phyloP scores from a whole-genome alignment of 768 basidiomycete genomes.

The Hygrocybe coccinea region DNA sequence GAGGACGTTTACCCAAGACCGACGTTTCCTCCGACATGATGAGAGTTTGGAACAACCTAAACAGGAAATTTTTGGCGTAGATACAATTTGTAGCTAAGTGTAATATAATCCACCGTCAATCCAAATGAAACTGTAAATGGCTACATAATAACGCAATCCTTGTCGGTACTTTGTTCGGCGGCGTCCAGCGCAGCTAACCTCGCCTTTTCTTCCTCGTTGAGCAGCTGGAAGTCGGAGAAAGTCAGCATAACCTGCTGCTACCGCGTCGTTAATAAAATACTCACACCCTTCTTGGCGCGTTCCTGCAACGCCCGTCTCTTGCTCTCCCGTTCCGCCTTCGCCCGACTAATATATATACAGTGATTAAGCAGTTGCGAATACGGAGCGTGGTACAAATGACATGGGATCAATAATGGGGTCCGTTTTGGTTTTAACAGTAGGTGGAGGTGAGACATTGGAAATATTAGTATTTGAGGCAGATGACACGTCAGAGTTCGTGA shows the following conservation, averaged over 20 bases:
- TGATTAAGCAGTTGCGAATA: conserved; percentile 63
- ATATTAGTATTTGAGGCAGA: conserved; percentile 6
- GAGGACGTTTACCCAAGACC: conserved; percentile 45
- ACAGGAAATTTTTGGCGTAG: too few species aligned
- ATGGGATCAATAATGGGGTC: conserved; percentile 36
- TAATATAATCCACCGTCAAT: too few species aligned
- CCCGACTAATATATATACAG: conserved; percentile 45
- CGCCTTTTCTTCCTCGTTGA: conserved; percentile 53
- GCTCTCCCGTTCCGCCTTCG: conserved; percentile 70
- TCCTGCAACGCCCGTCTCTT: conserved; percentile 64
- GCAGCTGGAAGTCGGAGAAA: conserved; percentile 17
- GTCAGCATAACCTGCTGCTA: neutral
- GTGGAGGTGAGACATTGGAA: conserved; percentile 17
- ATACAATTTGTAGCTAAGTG: too few species aligned
- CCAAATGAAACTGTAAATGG: conserved; percentile 3
- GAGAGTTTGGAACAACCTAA: too few species aligned
- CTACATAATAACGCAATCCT: conserved; percentile 44
- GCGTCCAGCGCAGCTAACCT: conserved; percentile 44
- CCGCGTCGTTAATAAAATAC: conserved; percentile 18
- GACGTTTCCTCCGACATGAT: conserved; percentile 36
- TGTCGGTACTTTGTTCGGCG: conserved; percentile 27
- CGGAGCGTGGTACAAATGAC: conserved; percentile 61
- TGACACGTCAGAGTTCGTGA: conserved; percentile 17
- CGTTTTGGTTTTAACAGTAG: conserved; percentile 28
- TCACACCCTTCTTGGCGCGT: conserved; percentile 71